phyloP scores from a whole-genome alignment of 176 grass and related monocot species.

The Carex cristatella region DNA sequence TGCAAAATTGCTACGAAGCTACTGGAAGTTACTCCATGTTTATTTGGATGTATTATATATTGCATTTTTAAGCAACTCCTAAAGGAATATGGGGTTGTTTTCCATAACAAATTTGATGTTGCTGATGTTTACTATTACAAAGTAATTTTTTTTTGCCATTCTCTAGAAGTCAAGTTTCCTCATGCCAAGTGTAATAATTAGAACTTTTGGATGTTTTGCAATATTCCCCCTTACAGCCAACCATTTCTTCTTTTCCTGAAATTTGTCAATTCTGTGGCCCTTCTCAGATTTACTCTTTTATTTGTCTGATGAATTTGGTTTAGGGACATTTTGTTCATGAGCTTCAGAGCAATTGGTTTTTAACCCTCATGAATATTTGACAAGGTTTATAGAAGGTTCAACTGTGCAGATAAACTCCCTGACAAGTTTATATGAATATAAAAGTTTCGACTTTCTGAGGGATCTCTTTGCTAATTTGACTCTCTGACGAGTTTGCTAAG shows the following conservation, averaged over 20 bases:
- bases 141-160: not conserved
- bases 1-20: not conserved
- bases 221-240: not conserved
- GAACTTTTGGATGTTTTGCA: not conserved
- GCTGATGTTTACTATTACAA: not conserved
- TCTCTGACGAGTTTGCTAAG: not conserved
- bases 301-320: not conserved
- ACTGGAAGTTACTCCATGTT: not conserved
- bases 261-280: not conserved
- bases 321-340: not conserved
- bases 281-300: not conserved
- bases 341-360: not conserved
- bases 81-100: not conserved
- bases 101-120: not conserved
- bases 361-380: not conserved
- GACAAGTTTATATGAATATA: not conserved
- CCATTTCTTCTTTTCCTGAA: not conserved
- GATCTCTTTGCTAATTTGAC: not conserved
- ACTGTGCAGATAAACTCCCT: not conserved
- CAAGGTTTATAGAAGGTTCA: not conserved
- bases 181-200: not conserved
- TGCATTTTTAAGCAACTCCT: not conserved
- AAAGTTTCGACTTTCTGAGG: not conserved
- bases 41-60: not conserved
- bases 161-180: not conserved